Conservation (phyloP, 208 protist genomes). For the Naegleria lovaniensis region DNA sequence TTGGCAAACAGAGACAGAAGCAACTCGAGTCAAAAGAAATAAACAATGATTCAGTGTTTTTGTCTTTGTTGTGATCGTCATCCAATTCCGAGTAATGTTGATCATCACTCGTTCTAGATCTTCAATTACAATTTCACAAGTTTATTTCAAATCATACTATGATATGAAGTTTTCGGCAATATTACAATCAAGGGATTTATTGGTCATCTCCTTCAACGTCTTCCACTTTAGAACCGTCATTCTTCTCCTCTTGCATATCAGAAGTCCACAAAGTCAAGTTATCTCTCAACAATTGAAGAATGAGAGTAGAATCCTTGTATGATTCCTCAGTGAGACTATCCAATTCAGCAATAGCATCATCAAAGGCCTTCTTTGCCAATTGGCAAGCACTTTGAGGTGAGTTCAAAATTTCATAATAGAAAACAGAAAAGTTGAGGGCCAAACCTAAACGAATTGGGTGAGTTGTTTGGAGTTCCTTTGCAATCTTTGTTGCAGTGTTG, state of each 20-base stretch:
- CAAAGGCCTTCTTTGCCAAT: constrained; percentile 92
- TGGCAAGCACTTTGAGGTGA: constrained; percentile 86
- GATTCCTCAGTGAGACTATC: constrained; percentile 93
- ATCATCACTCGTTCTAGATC: not conserved
- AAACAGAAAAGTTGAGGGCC: constrained; percentile 98
- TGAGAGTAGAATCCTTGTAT: constrained; percentile 97
- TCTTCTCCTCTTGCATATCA: constrained; percentile 51
- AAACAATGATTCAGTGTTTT: too few relatives aligned
- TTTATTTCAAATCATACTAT: not conserved
- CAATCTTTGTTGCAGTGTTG: constrained; percentile 46
- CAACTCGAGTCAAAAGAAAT: not conserved
- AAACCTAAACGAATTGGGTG: constrained; percentile 97
- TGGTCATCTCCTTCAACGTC: not conserved
- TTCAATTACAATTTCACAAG: not conserved
- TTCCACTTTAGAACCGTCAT: constrained; percentile 4
- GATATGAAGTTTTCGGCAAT: not conserved
- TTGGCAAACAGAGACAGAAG: not conserved
- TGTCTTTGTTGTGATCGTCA: not conserved
- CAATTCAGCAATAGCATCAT: constrained; percentile 92
- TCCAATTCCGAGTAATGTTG: not conserved
- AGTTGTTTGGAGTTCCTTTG: constrained; percentile 70
- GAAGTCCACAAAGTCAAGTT: constrained; percentile 98
- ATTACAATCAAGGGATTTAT: not conserved
- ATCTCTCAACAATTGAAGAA: constrained; percentile 97
- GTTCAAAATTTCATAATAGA: constrained; percentile 99